These are phyloP conservation scores for Trichoderma gamsii DNA, from an alignment of 495 filamentous ascomycete species.

Conservation along the genomic window DNA sequence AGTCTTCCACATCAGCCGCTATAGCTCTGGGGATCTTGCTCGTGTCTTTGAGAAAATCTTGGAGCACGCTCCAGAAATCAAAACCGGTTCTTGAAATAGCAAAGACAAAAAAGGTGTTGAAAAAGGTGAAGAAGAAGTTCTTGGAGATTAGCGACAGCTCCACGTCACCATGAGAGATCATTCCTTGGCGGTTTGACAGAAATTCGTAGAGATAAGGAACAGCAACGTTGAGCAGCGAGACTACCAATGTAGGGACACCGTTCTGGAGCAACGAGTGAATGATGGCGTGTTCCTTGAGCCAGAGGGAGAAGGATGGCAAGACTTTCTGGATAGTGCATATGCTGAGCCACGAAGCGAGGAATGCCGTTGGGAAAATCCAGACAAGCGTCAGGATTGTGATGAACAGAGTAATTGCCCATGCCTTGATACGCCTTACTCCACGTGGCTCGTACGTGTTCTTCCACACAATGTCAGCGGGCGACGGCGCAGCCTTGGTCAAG, in stretches of 20 bases:
- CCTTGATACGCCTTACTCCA: slow-evolving; percentile 60
- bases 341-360: slow-evolving; percentile 70
- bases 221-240: slow-evolving; percentile 79
- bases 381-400: slow-evolving; percentile 78
- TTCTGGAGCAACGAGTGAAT: slow-evolving; percentile 74
- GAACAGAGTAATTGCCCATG: slow-evolving; percentile 75
- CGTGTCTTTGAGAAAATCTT: slow-evolving; percentile 68
- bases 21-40: slow-evolving; percentile 69
- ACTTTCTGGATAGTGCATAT: slow-evolving; percentile 69
- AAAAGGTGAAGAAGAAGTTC: slow-evolving; percentile 99
- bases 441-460: slow-evolving; percentile 84
- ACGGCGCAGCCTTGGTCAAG: slow-evolving; percentile 77
- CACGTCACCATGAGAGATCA: slow-evolving; percentile 91
- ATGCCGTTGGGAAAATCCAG: slow-evolving; percentile 82
- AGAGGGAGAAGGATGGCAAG: slow-evolving; percentile 61
- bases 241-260: slow-evolving; percentile 74
- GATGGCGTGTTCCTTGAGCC: slow-evolving; percentile 60
- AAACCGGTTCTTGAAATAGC: slow-evolving; percentile 82
- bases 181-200: slow-evolving; percentile 82
- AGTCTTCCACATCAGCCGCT: slow-evolving; percentile 63
- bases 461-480: slow-evolving; percentile 88
- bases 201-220: slow-evolving; percentile 95
- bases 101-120: slow-evolving; percentile 96
- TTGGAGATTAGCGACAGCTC: slow-evolving; percentile 94
- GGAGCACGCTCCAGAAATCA: slow-evolving; percentile 62